Percentiles rank a stretch among this genome's conserved stretches.
Evolutionary conservation across 306 rosid genomes (phyloP).

Genomic region (Prunus persica): DNA sequence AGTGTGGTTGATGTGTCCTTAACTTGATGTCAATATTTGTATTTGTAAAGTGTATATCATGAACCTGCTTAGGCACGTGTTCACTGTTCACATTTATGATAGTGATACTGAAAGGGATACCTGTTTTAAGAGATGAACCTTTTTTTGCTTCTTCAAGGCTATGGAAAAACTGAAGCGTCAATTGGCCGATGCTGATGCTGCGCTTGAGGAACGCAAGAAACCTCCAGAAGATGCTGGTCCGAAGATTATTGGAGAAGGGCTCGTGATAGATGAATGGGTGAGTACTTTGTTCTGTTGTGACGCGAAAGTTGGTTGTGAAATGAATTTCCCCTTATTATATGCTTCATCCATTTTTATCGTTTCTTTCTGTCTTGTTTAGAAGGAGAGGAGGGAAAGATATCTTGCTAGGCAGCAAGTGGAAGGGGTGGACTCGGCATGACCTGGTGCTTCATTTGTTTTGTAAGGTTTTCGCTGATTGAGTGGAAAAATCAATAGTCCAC

Average conservation of each 20-base stretch:
- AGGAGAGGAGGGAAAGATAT: slow-evolving; percentile 96
- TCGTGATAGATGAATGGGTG: slow-evolving; percentile 97
- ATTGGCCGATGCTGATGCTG: slow-evolving; percentile 80
- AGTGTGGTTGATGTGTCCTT: slow-evolving; percentile 18
- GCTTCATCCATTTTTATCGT: not conserved
- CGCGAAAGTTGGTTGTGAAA: not conserved
- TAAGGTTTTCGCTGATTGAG: slow-evolving; percentile 16
- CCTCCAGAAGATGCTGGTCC: slow-evolving; percentile 74
- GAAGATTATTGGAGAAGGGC: slow-evolving; percentile 81
- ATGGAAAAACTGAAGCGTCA: slow-evolving; percentile 74
- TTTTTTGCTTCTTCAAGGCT: slow-evolving; percentile 35
- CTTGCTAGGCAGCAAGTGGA: slow-evolving; percentile 90
- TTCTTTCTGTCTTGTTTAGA: slow-evolving; percentile 39
- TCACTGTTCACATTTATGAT: not conserved
- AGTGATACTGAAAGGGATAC: not conserved
- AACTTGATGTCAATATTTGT: not conserved
- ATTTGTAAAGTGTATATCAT: not conserved
- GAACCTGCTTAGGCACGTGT: not conserved
- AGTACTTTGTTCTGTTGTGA: slow-evolving; percentile 18
- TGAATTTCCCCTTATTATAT: not conserved
- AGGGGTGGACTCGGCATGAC: slow-evolving; percentile 66
- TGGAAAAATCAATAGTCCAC: slow-evolving; percentile 8
- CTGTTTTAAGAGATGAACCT: not conserved
- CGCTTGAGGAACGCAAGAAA: slow-evolving; percentile 71
- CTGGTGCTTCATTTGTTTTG: slow-evolving; percentile 24